Conservation (phyloP, 306 rosid genomes). For the Vigna trinervia region DNA sequence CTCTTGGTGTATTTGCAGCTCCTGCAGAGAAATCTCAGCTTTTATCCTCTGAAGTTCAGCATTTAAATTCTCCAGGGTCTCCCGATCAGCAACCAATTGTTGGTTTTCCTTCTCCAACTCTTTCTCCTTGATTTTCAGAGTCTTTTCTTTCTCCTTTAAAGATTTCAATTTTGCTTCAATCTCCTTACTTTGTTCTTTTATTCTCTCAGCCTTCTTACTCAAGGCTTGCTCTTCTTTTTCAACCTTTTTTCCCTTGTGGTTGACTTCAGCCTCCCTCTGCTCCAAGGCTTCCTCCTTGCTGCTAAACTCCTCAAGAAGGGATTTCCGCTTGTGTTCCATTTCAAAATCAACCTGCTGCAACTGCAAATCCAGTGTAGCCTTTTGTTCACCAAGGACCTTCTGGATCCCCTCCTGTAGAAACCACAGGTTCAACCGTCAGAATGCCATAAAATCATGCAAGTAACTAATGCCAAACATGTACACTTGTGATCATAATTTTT, state of each 20-base stretch:
- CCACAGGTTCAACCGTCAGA: constrained; percentile 38
- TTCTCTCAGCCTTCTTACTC: constrained; percentile 74
- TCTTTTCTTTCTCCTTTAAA: constrained; percentile 71
- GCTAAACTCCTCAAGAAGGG: constrained; percentile 62
- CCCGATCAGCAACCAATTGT: constrained; percentile 63
- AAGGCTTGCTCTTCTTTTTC: constrained; percentile 71
- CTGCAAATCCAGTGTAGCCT: constrained; percentile 55
- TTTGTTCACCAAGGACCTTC: constrained; percentile 66
- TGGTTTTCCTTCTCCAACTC: constrained; percentile 73
- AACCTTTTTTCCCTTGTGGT: constrained; percentile 74
- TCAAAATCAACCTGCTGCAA: constrained; percentile 71
- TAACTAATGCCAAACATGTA: constrained; percentile 12
- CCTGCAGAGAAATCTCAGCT: constrained; percentile 64
- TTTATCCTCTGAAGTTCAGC: constrained; percentile 64
- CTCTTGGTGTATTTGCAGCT: constrained; percentile 65
- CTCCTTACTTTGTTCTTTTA: constrained; percentile 77
- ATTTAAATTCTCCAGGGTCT: constrained; percentile 58
- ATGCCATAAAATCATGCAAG: constrained; percentile 38
- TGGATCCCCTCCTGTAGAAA: constrained; percentile 72
- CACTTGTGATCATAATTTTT: not conserved
- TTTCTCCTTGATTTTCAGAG: constrained; percentile 63
- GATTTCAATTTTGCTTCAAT: constrained; percentile 61
- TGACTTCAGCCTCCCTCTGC: constrained; percentile 71
- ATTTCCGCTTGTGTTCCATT: constrained; percentile 61
- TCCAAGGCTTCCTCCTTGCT: constrained; percentile 54